Percentiles rank a stretch among this genome's conserved stretches.
phyloP scores from a whole-genome alignment of 1,284 basidiomycete genomes.

The Lentinula novae-zelandiae region DNA sequence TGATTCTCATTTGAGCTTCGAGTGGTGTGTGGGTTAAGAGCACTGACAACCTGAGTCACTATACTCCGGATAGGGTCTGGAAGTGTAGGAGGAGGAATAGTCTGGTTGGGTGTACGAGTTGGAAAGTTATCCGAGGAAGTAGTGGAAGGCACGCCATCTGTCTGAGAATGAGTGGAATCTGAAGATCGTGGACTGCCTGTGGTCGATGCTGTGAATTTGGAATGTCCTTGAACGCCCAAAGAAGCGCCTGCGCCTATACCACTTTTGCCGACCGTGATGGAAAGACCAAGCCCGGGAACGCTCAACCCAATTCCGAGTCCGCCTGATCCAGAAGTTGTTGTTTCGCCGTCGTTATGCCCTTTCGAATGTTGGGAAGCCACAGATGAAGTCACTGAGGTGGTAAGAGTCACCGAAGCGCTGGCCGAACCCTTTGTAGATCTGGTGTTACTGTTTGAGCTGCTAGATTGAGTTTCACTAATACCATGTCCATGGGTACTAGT shows the following conservation, averaged over 20 bases:
- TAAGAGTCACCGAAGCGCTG: too few relatives aligned
- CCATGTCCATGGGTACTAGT: background rate
- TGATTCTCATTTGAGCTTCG: background rate
- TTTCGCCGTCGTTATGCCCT: background rate
- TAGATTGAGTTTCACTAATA: background rate
- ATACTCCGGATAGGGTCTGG: background rate
- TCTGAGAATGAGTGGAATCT: background rate
- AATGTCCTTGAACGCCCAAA: background rate
- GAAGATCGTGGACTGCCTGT: background rate
- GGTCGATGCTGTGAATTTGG: background rate
- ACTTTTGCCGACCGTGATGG: background rate
- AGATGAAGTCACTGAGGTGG: background rate
- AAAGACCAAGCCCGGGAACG: background rate
- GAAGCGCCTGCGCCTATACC: background rate
- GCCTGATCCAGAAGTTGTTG: background rate
- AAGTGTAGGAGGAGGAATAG: background rate
- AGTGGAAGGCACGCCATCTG: background rate
- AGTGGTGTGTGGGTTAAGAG: background rate
- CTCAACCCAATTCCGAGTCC: background rate
- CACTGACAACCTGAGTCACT: background rate
- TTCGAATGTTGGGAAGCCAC: background rate
- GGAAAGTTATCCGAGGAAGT: background rate
- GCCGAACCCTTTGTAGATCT: too few relatives aligned
- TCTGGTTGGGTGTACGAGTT: background rate
- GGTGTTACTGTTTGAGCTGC: background rate